Base-by-base conservation (phyloP, 345 rosid species). In the Salix viminalis region DNA sequence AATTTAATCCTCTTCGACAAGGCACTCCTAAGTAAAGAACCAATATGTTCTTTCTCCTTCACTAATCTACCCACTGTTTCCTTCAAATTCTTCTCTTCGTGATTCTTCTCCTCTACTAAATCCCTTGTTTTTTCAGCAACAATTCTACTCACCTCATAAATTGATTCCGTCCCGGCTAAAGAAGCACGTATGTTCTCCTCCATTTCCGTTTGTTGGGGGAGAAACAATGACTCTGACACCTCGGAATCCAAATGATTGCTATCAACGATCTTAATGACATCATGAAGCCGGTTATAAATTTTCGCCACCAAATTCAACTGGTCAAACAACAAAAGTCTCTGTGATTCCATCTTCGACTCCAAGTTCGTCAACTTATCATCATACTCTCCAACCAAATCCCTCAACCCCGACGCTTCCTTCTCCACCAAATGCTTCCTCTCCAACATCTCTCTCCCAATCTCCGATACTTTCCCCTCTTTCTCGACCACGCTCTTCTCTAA, bases 121-220 rank as follows among this genome's bases (percentile, higher is more conserved):
- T 82, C 85, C 74, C 82, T 85, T 26, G 93, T 75, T 82, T 92
- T 96, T 81, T 77, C 88, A 78, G 83, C 81, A 76, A 91, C 87
- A 68, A 91, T 85, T 81, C 84, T 83, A n/a, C 87, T 81, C 68
- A 96, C 80, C 82, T 92, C 92, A 16, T 84, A 79, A 67, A 94
- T 87, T 58, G 98, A 96, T 71, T 94, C 98, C 98, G 88, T 87
- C 77, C 98, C 99, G 2, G 98, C 98, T 78, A 92, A 81, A 34
- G 92, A 91, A 71, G 98, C 98, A 56, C 94, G 93, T 30, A 94
- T 79, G 72, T 90, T 94, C 86, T 92, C 99, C 85, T 88, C 98
- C 79, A 88, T 72, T 30, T 90, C 97, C 1, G 89, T 93, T 80
- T 90, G 92, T 79, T 87, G 93, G 11, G 99, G 93, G 65, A 96